These are phyloP conservation scores for Serendipita sp. DNA, from an alignment of 768 basidiomycete species.

Conservation along the genomic window DNA sequence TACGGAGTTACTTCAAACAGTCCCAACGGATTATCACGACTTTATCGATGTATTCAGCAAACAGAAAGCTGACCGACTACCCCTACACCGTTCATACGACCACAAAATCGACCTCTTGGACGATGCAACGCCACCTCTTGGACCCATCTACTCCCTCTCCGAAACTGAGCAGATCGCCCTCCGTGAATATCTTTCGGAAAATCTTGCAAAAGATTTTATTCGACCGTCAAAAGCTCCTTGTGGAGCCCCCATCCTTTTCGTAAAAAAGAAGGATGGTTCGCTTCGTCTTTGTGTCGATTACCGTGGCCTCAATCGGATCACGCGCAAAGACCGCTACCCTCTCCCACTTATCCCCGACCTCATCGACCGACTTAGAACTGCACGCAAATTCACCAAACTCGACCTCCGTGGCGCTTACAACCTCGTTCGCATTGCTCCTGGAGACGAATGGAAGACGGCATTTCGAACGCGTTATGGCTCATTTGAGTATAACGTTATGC, in stretches of 20 bases:
- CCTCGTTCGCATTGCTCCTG: conserved; percentile 25
- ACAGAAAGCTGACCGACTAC: conserved; percentile 18
- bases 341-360: conserved; percentile 22
- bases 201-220: conserved; percentile 24
- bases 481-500: conserved; percentile 29
- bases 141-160: conserved; percentile 23
- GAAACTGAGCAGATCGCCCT: conserved; percentile 21
- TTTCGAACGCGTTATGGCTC: conserved; percentile 24
- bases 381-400: conserved; percentile 18
- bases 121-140: conserved; percentile 15
- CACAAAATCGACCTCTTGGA: conserved; percentile 21
- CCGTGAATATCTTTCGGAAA: conserved; percentile 21
- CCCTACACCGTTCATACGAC: conserved; percentile 23
- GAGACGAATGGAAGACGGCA: conserved; percentile 29
- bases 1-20: too few relatives aligned
- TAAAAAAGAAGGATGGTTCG: conserved; percentile 21
- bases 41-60: conserved; percentile 19
- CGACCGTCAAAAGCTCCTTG: conserved; percentile 17
- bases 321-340: conserved; percentile 21
- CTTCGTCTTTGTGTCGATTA: conserved; percentile 18
- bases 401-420: conserved; percentile 28
- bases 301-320: conserved; percentile 20
- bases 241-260: conserved; percentile 17
- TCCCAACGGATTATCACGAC: conserved; percentile 19
- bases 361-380: conserved; percentile 17